Evolutionary conservation across 108 stramenopile genomes (phyloP).

Genomic region (Parietichytrium sp.): DNA sequence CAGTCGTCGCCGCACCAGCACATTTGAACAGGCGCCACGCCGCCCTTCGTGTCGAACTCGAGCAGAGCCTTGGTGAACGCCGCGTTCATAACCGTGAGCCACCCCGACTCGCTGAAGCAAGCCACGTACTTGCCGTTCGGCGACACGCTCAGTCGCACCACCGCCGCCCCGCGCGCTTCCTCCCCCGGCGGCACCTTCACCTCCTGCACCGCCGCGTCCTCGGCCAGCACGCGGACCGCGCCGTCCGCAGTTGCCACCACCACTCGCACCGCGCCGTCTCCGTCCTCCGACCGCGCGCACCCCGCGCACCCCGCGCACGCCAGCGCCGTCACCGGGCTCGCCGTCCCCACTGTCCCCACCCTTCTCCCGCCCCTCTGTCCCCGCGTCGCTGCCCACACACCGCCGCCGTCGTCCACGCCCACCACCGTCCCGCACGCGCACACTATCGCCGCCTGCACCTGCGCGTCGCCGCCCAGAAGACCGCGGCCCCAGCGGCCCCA

Average conservation of each 20-base stretch:
- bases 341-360: no score
- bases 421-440: no score
- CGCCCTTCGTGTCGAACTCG: conserved; percentile 81
- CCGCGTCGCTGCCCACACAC: no score
- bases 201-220: not conserved
- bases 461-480: no score
- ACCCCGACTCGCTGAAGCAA: conserved; percentile 78
- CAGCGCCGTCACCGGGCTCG: no score
- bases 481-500: no score
- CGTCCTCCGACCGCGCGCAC: no score
- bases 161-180: not conserved
- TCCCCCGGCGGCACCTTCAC: not conserved
- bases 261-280: not conserved
- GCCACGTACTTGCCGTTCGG: conserved; percentile 92
- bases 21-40: conserved; percentile 72
- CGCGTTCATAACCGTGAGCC: conserved; percentile 83
- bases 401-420: no score
- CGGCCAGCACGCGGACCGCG: not conserved
- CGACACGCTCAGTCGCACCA: conserved; percentile 79
- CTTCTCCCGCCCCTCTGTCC: no score
- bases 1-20: conserved; percentile 92
- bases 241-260: not conserved
- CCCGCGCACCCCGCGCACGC: no score
- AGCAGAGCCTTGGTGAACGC: conserved; percentile 79
- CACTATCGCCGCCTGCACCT: no score